Evolutionary conservation across 2,329 filamentous ascomycete species (phyloP).

Genomic region (Triangularia verruculosa): DNA sequence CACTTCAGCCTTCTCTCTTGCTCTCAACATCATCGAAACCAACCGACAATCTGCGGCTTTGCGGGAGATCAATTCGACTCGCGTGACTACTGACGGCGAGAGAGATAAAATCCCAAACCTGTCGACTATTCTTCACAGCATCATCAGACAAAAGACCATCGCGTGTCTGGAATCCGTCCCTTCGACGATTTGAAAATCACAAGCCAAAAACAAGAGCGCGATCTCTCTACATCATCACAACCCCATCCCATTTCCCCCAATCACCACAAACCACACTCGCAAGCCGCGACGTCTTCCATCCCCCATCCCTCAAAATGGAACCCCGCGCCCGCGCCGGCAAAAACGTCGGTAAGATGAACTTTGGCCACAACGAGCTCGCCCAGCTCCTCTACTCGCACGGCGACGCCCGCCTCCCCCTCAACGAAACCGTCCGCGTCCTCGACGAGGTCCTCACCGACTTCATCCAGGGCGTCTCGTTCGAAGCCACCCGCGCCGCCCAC

Average conservation of each 20-base stretch:
- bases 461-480: conserved; percentile 89
- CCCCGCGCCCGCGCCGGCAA: conserved; percentile 73
- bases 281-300: background rate
- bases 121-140: no score
- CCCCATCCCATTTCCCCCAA: background rate
- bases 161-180: background rate
- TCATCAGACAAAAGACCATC: background rate
- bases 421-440: conserved; percentile 79
- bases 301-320: conserved; percentile 55
- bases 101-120: no score
- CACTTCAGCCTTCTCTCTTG: background rate
- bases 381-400: conserved; percentile 77
- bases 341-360: conserved; percentile 82
- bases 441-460: conserved; percentile 97
- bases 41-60: no score
- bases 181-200: background rate
- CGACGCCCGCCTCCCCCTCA: conserved; percentile 73
- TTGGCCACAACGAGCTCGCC: conserved; percentile 66
- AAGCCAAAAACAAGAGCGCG: background rate
- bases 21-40: no score
- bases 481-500: conserved; percentile 79
- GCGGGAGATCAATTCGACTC: no score
- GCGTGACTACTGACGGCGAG: no score
- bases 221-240: background rate
- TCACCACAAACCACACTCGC: background rate